Evolutionary conservation across 179 eudicot genomes (phyloP).

Genomic region (Beta macrorhiza): DNA sequence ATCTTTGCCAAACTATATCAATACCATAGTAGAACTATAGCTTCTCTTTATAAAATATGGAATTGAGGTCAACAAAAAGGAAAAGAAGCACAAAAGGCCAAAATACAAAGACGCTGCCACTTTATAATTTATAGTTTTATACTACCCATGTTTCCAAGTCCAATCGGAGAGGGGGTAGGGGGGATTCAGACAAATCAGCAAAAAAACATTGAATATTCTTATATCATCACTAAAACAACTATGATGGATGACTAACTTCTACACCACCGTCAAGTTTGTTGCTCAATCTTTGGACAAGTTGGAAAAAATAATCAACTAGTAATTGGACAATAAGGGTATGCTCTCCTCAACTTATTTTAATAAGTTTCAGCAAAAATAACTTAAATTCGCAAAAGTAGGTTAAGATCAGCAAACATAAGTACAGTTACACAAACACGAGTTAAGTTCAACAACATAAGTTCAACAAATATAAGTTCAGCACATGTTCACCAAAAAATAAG

Average conservation of each 20-base stretch:
- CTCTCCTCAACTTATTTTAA: too few relatives aligned
- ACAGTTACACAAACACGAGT: too few relatives aligned
- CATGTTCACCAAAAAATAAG: too few relatives aligned
- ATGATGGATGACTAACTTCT: constrained; percentile 1
- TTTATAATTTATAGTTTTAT: too few relatives aligned
- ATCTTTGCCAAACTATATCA: background rate
- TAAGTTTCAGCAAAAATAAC: too few relatives aligned
- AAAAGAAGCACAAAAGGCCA: background rate
- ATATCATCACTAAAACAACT: background rate
- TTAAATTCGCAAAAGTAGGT: too few relatives aligned
- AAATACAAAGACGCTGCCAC: background rate
- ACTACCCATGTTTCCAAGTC: background rate
- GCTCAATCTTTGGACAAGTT: background rate
- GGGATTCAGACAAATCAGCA: background rate
- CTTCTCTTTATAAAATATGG: background rate
- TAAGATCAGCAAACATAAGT: too few relatives aligned
- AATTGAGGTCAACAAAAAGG: background rate
- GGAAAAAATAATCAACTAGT: background rate
- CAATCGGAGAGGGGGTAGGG: background rate
- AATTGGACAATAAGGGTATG: too few relatives aligned
- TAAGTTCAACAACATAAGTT: too few relatives aligned
- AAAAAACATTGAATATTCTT: background rate
- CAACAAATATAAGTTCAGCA: too few relatives aligned
- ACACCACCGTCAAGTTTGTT: background rate
- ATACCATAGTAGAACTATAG: background rate